Percentiles rank a stretch among this genome's conserved stretches.
These are phyloP conservation scores for Pelargonium nanum DNA, from an alignment of 345 rosid species.

Conservation along the genomic window DNA sequence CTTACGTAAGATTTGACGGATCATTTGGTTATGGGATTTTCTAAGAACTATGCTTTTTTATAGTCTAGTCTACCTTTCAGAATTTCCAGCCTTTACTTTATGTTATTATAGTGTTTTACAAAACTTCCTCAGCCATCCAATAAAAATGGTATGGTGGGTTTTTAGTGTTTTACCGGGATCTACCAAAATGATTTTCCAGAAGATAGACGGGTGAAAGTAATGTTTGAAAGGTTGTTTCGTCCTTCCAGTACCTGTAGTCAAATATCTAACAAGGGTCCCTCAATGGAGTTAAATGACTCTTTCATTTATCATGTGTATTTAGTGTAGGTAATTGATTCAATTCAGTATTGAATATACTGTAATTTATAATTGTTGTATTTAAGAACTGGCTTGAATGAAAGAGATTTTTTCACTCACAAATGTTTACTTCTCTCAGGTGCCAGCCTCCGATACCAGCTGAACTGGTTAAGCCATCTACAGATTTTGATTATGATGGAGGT, in stretches of 20 bases:
- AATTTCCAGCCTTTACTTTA: background rate
- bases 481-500: conserved; percentile 15
- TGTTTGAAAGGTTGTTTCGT: background rate
- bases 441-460: conserved; percentile 12
- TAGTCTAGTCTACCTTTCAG: background rate
- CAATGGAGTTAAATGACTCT: background rate
- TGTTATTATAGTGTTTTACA: background rate
- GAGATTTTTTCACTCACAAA: background rate
- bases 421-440: conserved; percentile 5
- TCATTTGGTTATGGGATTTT: background rate
- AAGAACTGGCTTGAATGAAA: background rate
- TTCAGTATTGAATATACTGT: background rate
- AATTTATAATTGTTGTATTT: too few species aligned
- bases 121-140: background rate
- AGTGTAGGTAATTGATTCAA: background rate
- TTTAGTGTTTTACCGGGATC: background rate
- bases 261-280: background rate
- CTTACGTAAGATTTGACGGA: too few species aligned
- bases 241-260: background rate
- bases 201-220: background rate
- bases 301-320: background rate
- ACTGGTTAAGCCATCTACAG: conserved; percentile 9
- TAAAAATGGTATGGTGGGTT: background rate
- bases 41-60: background rate
- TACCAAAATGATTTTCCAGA: background rate